Percentiles rank a stretch among this genome's conserved stretches.
Conservation (phyloP, 2,329 filamentous ascomycete species). For the Fusarium equiseti region DNA sequence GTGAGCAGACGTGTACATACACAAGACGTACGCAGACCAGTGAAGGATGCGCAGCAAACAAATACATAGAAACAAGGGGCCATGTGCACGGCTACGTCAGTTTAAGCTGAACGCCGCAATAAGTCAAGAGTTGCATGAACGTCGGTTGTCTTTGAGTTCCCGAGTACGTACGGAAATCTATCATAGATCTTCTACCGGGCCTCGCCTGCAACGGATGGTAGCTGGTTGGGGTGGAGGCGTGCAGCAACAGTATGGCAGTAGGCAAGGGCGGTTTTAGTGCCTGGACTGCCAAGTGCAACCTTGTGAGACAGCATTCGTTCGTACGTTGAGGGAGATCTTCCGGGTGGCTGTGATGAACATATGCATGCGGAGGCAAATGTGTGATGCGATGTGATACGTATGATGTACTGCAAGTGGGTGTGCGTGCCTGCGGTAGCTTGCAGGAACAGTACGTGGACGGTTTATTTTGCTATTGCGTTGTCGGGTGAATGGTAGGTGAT, state of each 20-base stretch:
- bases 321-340: slow-evolving; percentile 38
- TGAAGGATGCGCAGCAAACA: slow-evolving; percentile 3
- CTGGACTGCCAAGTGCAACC: slow-evolving; percentile 5
- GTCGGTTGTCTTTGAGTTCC: slow-evolving; percentile 1
- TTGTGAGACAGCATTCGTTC: slow-evolving; percentile 18
- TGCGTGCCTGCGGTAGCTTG: slow-evolving; percentile 37
- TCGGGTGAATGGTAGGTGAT: slow-evolving; percentile 26
- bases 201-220: slow-evolving; percentile 3
- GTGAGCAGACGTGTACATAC: neutral
- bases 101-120: slow-evolving; percentile 10
- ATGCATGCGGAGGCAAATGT: slow-evolving; percentile 40
- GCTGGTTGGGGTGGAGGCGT: slow-evolving; percentile 14
- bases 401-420: slow-evolving; percentile 34
- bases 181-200: slow-evolving; percentile 3
- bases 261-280: slow-evolving; percentile 39
- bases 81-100: slow-evolving; percentile 24
- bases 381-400: slow-evolving; percentile 38
- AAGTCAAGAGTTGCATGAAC: slow-evolving; percentile 27
- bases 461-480: slow-evolving; percentile 32
- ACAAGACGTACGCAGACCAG: neutral
- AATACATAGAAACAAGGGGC: neutral
- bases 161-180: neutral
- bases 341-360: slow-evolving; percentile 42
- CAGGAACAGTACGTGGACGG: slow-evolving; percentile 11
- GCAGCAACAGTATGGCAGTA: slow-evolving; percentile 37